Conservation (phyloP, 2,329 filamentous ascomycete genomes). For the Aspergillus bombycis region DNA sequence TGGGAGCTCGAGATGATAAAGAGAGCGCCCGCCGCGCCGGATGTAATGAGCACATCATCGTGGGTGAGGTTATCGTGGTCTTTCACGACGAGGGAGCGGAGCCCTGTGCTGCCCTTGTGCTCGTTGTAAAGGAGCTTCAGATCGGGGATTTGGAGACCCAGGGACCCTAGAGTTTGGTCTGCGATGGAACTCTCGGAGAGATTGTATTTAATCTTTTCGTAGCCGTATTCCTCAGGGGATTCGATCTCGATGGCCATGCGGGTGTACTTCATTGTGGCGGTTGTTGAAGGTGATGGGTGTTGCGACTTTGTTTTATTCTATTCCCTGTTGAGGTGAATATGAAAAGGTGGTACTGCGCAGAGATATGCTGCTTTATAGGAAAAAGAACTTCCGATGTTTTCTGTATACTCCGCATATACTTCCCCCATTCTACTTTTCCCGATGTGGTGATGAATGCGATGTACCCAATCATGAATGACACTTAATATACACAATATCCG, state of each 20-base stretch:
- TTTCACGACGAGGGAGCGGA: not conserved
- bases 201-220: not conserved
- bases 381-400: not conserved
- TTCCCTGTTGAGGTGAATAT: no score
- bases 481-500: no score
- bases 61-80: not conserved
- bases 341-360: no score
- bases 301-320: no score
- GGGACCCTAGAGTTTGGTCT: not conserved
- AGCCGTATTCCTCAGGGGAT: not conserved
- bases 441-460: not conserved
- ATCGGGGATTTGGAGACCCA: not conserved
- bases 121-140: not conserved
- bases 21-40: not conserved
- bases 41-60: not conserved
- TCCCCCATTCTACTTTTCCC: not conserved
- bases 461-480: not conserved
- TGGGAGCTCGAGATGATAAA: not conserved
- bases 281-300: not conserved
- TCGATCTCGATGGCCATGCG: not conserved
- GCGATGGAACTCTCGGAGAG: not conserved
- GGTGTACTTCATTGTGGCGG: not conserved
- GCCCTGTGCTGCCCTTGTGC: not conserved
- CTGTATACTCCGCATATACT: not conserved
- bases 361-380: no score